A percentile compares a stretch with the other conserved stretches of the same genome.
These are phyloP conservation scores for Tetrapisispora fleetii DNA, from an alignment of 805 yeast species.

Conservation along the genomic window DNA sequence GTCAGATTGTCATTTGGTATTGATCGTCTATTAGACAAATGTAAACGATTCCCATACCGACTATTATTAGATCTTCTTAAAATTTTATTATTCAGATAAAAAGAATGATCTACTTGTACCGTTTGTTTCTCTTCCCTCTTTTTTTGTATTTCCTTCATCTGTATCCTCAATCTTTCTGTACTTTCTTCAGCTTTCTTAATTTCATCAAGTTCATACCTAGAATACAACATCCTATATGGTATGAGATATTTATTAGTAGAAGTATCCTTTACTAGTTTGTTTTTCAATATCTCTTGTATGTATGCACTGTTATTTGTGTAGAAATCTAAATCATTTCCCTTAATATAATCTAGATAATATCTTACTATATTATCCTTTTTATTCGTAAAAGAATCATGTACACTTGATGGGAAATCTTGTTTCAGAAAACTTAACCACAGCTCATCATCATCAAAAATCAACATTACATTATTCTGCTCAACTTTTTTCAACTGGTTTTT, in stretches of 20 bases:
- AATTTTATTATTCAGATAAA: slow-evolving; percentile 9
- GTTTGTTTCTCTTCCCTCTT: slow-evolving; percentile 28
- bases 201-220: slow-evolving; percentile 28
- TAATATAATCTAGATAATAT: slow-evolving; percentile 13
- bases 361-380: slow-evolving; percentile 16
- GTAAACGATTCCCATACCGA: slow-evolving; percentile 3
- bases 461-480: slow-evolving; percentile 25
- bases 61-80: slow-evolving; percentile 2
- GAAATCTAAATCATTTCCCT: slow-evolving; percentile 7
- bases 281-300: slow-evolving; percentile 9
- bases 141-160: slow-evolving; percentile 22
- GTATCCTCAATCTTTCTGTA: slow-evolving; percentile 27
- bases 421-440: slow-evolving; percentile 28
- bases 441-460: slow-evolving; percentile 32
- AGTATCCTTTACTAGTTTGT: slow-evolving; percentile 13
- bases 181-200: slow-evolving; percentile 28
- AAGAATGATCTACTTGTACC: slow-evolving; percentile 16
- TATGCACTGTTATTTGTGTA: slow-evolving; percentile 9
- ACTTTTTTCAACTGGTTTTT: slow-evolving; percentile 26
- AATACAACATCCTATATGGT: slow-evolving; percentile 30
- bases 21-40: slow-evolving; percentile 11
- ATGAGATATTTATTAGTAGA: slow-evolving; percentile 22
- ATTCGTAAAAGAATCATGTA: slow-evolving; percentile 24
- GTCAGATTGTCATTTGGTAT: slow-evolving; percentile 14
- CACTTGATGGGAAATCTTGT: slow-evolving; percentile 30